These are phyloP conservation scores for Hypoxylon cercidicola DNA, from an alignment of 495 filamentous ascomycete genomes.

Conservation along the genomic window DNA sequence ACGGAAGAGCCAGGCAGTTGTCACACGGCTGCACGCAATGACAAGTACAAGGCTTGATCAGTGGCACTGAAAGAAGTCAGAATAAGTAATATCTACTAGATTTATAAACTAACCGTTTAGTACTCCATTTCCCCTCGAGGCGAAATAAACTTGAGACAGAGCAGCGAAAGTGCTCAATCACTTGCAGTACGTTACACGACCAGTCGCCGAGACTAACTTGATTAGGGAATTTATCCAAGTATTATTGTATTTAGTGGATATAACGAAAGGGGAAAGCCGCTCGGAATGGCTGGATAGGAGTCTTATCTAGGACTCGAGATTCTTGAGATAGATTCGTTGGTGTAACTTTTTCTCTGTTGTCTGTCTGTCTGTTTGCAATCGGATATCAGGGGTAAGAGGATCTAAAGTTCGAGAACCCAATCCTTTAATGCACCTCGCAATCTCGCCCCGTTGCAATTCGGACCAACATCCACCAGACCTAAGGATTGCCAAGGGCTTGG, in stretches of 20 bases:
- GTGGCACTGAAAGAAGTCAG: too few relatives aligned
- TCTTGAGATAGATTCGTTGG: conserved; percentile 22
- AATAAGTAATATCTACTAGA: too few relatives aligned
- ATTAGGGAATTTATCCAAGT: conserved; percentile 22
- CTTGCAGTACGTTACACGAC: too few relatives aligned
- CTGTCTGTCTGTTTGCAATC: conserved; percentile 1
- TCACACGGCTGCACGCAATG: too few relatives aligned
- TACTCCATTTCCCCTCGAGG: too few relatives aligned
- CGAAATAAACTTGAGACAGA: too few relatives aligned
- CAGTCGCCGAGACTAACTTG: conserved; percentile 16
- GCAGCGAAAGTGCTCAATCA: too few relatives aligned
- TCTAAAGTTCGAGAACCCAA: background rate
- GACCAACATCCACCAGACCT: conserved; percentile 9
- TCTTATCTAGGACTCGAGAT: conserved; percentile 10
- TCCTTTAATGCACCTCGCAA: conserved; percentile 35
- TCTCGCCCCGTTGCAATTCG: conserved; percentile 20
- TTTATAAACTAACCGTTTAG: too few relatives aligned
- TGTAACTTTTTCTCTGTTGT: background rate
- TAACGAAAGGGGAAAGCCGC: conserved; percentile 24
- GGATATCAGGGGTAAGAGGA: conserved; percentile 22
- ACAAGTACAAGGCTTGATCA: too few relatives aligned
- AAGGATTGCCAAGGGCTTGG: conserved; percentile 20
- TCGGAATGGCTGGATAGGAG: conserved; percentile 7
- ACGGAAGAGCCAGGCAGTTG: too few relatives aligned
- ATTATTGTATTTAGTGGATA: background rate